Conservation (phyloP, 2,329 filamentous ascomycete species). For the Hymenoscyphus scutula region DNA sequence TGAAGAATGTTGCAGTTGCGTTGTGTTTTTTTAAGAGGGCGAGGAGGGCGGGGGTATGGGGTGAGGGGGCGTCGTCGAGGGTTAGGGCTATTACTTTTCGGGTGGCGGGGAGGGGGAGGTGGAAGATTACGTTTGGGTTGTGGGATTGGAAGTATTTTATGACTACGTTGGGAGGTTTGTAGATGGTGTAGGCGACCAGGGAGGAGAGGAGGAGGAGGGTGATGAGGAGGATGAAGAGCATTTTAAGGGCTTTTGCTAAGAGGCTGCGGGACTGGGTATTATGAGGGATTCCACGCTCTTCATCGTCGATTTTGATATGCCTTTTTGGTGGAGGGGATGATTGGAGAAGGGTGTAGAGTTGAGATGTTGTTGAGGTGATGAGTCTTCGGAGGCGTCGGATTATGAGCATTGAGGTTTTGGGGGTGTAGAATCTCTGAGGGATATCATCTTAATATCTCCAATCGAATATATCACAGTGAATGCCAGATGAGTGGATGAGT, state of each 20-base stretch:
- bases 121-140: slow-evolving; percentile 80
- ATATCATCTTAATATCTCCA: background rate
- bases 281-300: slow-evolving; percentile 22
- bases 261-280: background rate
- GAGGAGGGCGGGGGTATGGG: slow-evolving; percentile 68
- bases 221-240: slow-evolving; percentile 27
- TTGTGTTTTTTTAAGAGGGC: slow-evolving; percentile 62
- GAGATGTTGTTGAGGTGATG: slow-evolving; percentile 2
- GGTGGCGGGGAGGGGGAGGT: slow-evolving; percentile 53
- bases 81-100: slow-evolving; percentile 75
- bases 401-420: background rate
- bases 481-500: background rate
- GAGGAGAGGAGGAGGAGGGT: slow-evolving; percentile 29
- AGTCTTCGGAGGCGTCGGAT: slow-evolving; percentile 4
- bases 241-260: slow-evolving; percentile 9
- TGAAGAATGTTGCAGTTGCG: slow-evolving; percentile 80
- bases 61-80: slow-evolving; percentile 81
- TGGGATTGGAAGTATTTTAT: slow-evolving; percentile 67
- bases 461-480: background rate
- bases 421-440: background rate
- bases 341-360: background rate
- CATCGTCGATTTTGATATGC: slow-evolving; percentile 36
- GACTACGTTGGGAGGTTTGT: slow-evolving; percentile 73
- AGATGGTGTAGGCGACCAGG: slow-evolving; percentile 63
- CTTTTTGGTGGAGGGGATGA: slow-evolving; percentile 16